These are phyloP conservation scores for Dictyostelium intermedium DNA, from an alignment of 78 protist species.

Conservation along the genomic window DNA sequence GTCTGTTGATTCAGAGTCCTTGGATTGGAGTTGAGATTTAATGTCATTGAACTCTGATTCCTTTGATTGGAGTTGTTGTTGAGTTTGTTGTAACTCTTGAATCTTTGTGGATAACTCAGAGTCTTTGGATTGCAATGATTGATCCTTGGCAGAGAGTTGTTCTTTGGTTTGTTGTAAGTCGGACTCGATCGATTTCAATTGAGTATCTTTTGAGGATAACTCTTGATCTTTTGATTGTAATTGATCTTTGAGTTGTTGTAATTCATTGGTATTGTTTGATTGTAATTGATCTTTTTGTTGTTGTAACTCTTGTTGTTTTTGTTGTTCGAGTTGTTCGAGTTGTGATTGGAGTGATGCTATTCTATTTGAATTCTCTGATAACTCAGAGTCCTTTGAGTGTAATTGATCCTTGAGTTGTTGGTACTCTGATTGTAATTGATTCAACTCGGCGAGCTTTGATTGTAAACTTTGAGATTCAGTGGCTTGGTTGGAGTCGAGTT, in stretches of 20 bases:
- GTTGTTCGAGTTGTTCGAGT: neutral
- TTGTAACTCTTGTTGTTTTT: neutral
- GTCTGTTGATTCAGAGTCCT: neutral
- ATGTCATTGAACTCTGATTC: neutral
- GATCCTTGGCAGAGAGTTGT: neutral
- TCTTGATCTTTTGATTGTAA: neutral
- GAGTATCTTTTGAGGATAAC: neutral
- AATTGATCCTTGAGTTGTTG: constrained; percentile 13
- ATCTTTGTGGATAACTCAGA: neutral
- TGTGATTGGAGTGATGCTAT: neutral
- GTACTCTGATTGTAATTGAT: neutral
- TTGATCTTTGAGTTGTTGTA: neutral
- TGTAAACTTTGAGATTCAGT: neutral
- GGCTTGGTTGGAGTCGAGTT: neutral
- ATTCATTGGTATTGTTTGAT: neutral
- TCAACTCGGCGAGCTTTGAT: neutral
- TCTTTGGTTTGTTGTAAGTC: neutral
- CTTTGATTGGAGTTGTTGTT: neutral
- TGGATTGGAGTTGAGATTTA: neutral
- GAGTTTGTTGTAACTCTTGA: neutral
- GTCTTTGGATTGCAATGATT: neutral
- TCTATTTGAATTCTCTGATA: neutral
- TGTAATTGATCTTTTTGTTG: neutral
- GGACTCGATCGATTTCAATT: neutral
- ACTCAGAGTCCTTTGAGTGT: neutral